Conservation (phyloP, 2,329 filamentous ascomycete genomes). For the Colletotrichum cereale region DNA sequence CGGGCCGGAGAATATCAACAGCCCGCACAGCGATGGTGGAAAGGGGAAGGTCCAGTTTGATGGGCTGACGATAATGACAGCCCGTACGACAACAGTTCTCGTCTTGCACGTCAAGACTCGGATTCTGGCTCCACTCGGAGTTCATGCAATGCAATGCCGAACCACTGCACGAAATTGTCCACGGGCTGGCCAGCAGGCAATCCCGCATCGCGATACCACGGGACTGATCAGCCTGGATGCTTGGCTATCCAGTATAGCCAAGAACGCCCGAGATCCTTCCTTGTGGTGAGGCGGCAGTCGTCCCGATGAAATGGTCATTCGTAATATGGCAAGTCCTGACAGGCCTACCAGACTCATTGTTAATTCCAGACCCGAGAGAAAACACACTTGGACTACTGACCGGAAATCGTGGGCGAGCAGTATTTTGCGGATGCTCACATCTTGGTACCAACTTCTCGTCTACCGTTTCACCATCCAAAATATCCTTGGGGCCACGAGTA, state of each 20-base stretch:
- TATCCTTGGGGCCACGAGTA: no score
- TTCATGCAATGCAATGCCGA: constrained; percentile 1
- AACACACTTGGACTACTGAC: not conserved
- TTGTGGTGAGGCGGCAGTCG: not conserved
- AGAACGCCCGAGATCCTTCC: not conserved
- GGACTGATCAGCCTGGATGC: not conserved
- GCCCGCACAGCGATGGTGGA: not conserved
- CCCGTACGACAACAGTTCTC: constrained; percentile 1
- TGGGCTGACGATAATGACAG: not conserved
- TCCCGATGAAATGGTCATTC: not conserved
- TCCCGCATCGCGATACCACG: not conserved
- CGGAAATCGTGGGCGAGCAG: not conserved
- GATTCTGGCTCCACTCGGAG: not conserved
- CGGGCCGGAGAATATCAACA: constrained; percentile 3
- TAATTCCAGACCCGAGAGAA: not conserved
- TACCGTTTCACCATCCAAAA: not conserved
- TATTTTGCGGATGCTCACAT: not conserved
- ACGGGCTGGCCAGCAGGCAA: not conserved
- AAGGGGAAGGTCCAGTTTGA: not conserved
- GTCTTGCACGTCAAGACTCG: constrained; percentile 28
- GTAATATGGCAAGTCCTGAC: not conserved
- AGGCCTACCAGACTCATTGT: not conserved
- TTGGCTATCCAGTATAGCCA: not conserved
- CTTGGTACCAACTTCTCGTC: not conserved
- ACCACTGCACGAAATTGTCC: not conserved